Percentiles rank a stretch among this genome's conserved stretches.
These are phyloP conservation scores for Candida insectalens DNA, from an alignment of 805 yeast genomes.

Conservation along the genomic window DNA sequence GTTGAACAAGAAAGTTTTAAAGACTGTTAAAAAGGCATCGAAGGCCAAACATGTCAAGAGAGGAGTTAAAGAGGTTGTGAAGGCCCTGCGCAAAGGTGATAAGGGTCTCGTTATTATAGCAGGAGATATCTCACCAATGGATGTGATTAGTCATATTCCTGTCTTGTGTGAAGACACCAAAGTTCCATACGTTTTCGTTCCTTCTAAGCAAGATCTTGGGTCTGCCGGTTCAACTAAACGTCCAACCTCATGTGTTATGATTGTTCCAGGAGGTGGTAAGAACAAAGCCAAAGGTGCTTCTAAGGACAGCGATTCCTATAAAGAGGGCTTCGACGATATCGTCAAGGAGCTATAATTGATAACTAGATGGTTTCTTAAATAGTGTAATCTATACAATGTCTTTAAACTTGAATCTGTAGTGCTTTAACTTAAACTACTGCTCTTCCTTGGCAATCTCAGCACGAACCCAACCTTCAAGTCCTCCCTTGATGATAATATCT, in stretches of 20 bases:
- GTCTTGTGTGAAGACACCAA: conserved; percentile 91
- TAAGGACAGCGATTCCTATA: conserved; percentile 75
- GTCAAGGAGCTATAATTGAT: conserved; percentile 57
- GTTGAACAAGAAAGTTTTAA: conserved; percentile 87
- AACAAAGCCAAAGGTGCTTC: conserved; percentile 51
- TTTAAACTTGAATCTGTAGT: too few species aligned
- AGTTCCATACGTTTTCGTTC: conserved; percentile 89
- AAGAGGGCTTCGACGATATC: conserved; percentile 85
- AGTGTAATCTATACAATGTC: too few species aligned
- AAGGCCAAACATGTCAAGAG: conserved; percentile 97
- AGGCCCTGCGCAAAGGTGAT: conserved; percentile 95
- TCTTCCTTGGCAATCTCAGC: conserved; percentile 38
- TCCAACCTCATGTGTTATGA: conserved; percentile 96
- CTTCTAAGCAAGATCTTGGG: conserved; percentile 96
- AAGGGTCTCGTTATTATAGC: conserved; percentile 95
- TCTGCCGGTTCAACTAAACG: conserved; percentile 99
- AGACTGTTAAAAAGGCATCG: conserved; percentile 95
- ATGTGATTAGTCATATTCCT: conserved; percentile 94
- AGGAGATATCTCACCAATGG: conserved; percentile 96
- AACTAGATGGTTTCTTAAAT: too few species aligned
- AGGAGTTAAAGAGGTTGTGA: conserved; percentile 98
- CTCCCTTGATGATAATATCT: conserved; percentile 95
- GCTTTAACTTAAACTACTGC: too few species aligned
- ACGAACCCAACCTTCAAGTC: conserved; percentile 97
- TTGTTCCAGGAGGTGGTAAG: conserved; percentile 91